Conservation (phyloP, 495 filamentous ascomycete genomes). For the Penicillium lagena region DNA sequence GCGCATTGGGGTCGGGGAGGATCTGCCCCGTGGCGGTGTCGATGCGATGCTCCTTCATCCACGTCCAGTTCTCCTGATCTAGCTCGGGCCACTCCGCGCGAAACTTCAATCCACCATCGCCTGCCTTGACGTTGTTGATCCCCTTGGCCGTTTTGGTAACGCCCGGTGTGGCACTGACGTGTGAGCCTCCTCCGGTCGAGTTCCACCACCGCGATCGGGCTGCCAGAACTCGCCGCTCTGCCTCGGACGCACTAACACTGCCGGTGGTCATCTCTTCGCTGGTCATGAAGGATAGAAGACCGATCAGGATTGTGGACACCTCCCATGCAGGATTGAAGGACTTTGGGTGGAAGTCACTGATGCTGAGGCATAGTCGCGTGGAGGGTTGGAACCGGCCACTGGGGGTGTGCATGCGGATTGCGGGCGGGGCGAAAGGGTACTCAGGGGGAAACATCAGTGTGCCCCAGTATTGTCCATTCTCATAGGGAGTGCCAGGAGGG, state of each 20-base stretch:
- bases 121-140: conserved; percentile 66
- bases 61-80: conserved; percentile 87
- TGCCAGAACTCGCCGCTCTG: conserved; percentile 73
- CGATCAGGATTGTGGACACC: conserved; percentile 92
- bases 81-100: conserved; percentile 82
- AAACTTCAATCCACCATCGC: conserved; percentile 91
- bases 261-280: conserved; percentile 99
- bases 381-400: conserved; percentile 91
- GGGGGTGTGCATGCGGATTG: conserved; percentile 98
- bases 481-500: conserved; percentile 89
- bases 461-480: conserved; percentile 96
- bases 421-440: conserved; percentile 95
- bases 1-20: conserved; percentile 34
- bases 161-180: conserved; percentile 41
- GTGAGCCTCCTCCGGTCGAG: conserved; percentile 86
- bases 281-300: conserved; percentile 94
- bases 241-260: conserved; percentile 69
- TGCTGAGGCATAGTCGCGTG: conserved; percentile 86
- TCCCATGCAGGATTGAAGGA: conserved; percentile 99
- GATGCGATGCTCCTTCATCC: conserved; percentile 79
- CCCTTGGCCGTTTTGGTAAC: conserved; percentile 43
- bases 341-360: conserved; percentile 94
- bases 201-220: conserved; percentile 92
- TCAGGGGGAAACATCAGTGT: conserved; percentile 91
- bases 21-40: conserved; percentile 70